Evolutionary conservation across 73 alveolate genomes (phyloP).

Genomic region (Tetrahymena malaccensis): DNA sequence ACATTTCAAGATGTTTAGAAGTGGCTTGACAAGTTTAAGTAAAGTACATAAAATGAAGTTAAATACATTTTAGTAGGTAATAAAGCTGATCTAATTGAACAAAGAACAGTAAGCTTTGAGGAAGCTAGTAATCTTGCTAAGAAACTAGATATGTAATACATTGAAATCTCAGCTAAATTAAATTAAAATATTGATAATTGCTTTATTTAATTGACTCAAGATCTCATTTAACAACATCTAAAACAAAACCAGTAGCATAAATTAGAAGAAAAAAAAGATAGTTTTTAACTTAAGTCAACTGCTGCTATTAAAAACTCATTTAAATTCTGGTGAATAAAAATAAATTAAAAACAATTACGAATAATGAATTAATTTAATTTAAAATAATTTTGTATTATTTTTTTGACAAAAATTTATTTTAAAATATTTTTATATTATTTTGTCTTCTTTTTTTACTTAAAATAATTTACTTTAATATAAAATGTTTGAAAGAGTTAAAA

Average conservation of each 20-base stretch:
- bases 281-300: background rate
- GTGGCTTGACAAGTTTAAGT: background rate
- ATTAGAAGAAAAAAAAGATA: background rate
- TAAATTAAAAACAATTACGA: too few species aligned
- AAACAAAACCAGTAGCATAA: background rate
- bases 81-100: background rate
- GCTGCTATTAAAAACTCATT: background rate
- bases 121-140: constrained; percentile 2
- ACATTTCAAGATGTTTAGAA: constrained; percentile 6
- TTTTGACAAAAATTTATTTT: too few species aligned
- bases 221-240: background rate
- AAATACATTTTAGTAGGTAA: background rate
- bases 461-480: too few species aligned
- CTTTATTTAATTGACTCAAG: background rate
- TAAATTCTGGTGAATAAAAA: background rate
- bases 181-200: constrained; percentile 15
- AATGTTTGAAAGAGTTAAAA: too few species aligned
- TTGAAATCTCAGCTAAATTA: constrained; percentile 34
- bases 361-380: too few species aligned
- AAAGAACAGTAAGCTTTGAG: constrained; percentile 8
- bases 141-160: constrained; percentile 3
- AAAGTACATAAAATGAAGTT: background rate
- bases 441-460: too few species aligned
- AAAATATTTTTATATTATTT: too few species aligned
- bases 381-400: too few species aligned